Base-by-base conservation (phyloP, 768 basidiomycete genomes). In the Russula brevipes region DNA sequence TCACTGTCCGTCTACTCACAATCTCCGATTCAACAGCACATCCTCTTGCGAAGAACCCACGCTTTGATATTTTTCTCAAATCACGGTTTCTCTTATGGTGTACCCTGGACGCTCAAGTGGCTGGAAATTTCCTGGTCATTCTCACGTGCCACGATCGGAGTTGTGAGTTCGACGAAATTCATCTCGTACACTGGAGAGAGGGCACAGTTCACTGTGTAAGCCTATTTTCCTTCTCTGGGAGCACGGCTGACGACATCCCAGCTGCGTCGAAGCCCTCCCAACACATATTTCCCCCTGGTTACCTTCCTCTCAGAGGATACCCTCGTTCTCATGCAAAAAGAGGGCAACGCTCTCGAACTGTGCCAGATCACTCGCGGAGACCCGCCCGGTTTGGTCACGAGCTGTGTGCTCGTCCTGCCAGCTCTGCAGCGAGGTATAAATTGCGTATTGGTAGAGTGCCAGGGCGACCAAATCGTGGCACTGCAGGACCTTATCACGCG, bases 331-430 rank as follows among this genome's bases (percentile, higher is more conserved):
- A 59, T 64, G 5, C 58, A 64, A 42, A 60, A 55, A 31, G 46
- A 64, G 31, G 63, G 63, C 31, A 64, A 64, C 17, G 58, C 63
- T n/a, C 63, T 64, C 41, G 63, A 64, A 9, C 14, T 64, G 54
- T 64, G 63, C 54, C 39, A 54, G 38, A 60, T 64, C n/a, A 50
- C 41, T 14, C 41, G 24, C 10, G 53, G 42, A 10, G 54, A 56
- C 19, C 42, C 35, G 9, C 58, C 63, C 17, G n/a, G 46, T 30
- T 45, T 64, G 53, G 59, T 55, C 2, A 64, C 63, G 19, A 58
- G 9, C 53, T 56, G 47, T 8, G 63, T 64, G 35, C 63, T 64
- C 36, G 58, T 59, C 31, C 47, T 64, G 6, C 63, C 63, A 7
- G 59, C 63, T 36, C 35, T 64, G 7, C 63, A 55, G 14, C 57